A percentile compares a stretch with the other conserved stretches of the same genome.
These are phyloP conservation scores for Euphorbia tirucalli DNA, from an alignment of 345 rosid species.

Conservation along the genomic window DNA sequence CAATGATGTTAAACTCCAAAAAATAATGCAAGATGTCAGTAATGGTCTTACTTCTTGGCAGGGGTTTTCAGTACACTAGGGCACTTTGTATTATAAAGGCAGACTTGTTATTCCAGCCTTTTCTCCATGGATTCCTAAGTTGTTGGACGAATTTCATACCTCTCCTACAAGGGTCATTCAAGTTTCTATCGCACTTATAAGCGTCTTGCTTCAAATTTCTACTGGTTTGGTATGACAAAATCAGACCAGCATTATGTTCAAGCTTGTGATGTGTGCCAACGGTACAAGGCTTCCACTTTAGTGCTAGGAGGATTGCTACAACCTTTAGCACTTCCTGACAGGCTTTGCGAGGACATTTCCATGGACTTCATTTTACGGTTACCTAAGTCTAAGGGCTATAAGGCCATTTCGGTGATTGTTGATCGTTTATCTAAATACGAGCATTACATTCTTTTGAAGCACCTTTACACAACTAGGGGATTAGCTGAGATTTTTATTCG, in stretches of 20 bases:
- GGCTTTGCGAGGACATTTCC: neutral
- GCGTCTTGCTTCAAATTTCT: neutral
- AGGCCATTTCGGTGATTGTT: neutral
- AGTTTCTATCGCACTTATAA: neutral
- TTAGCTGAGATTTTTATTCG: too few relatives aligned
- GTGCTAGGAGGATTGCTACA: neutral
- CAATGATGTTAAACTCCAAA: too few relatives aligned
- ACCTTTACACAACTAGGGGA: too few relatives aligned
- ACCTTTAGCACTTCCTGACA: neutral
- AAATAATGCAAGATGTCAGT: too few relatives aligned
- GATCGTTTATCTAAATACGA: neutral
- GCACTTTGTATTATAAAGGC: neutral
- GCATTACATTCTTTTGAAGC: too few relatives aligned
- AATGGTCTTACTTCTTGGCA: too few relatives aligned
- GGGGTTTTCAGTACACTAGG: too few relatives aligned
- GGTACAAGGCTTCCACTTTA: neutral
- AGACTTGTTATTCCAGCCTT: neutral
- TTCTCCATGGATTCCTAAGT: neutral
- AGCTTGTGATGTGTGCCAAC: neutral
- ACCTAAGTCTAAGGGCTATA: neutral
- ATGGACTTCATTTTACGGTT: constrained; percentile 5
- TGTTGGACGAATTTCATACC: neutral
- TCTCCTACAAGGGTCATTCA: neutral
- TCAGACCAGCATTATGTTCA: neutral
- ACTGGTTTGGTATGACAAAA: neutral